Base-by-base conservation (phyloP, 257 asterid species). In the Salvia splendens region DNA sequence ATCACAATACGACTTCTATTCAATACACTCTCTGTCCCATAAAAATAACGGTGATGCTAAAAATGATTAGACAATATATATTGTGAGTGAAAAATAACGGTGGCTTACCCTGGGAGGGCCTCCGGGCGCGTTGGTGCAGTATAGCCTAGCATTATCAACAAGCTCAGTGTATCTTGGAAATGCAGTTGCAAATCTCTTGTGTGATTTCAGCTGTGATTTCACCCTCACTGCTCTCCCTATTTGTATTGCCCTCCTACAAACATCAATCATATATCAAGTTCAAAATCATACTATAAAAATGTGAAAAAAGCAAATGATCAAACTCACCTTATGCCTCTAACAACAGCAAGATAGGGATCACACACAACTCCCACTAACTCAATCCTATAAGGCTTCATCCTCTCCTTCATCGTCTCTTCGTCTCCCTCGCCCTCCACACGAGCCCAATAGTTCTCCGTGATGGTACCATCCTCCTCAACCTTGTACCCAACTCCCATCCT, bases 351-450 rank as follows among this genome's bases (percentile, higher is more conserved):
- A 75, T 81, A 88, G 32, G 95, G 84, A 73, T 93, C 99, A 69
- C 97, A 93, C 66, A 90, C 82, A 57, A 90, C 99, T 74, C 99
- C 99, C 9, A 88, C 97, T 76, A 93, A 63, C 84, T 86, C 99
- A 33, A 93, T 86, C 79, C 96, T 76, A 41, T 93, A 93, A 0
- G 97, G 97, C 46, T 83, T 88, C 30, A 24, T 24, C 65, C 70
- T 79, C 32, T 6, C 48, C 68, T 36, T 64, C 11, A 52, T 65
- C 38, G 38, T 33, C 65, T 71, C 77, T 12, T 66, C 83, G 28
- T 68, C 75, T 15, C 11, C 63, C 1, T 61, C 42, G 42, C 70
- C 87, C 15, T 81, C 92, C 0, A 76, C 47, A 32, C 65, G 81
- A 71, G 78, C 95, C 99, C 99, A 93, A 56, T 93, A 93, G 38